Evolutionary conservation across 495 filamentous ascomycete species (phyloP).

Genomic region (Pyronema omphalodes): DNA sequence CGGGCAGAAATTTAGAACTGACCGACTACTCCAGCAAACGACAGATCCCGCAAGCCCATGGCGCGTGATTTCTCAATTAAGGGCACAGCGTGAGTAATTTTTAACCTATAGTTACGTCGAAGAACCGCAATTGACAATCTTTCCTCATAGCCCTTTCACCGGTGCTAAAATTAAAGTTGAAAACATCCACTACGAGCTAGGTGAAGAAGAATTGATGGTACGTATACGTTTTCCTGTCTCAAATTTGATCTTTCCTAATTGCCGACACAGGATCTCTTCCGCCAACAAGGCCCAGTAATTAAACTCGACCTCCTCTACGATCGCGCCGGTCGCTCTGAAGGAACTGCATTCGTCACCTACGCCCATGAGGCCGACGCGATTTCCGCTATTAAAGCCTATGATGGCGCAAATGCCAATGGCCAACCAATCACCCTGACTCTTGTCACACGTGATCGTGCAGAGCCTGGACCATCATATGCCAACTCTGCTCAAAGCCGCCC

Average conservation of each 20-base stretch:
- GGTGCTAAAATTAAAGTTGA: conserved; percentile 60
- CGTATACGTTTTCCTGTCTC: conserved; percentile 6
- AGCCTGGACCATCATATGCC: background rate
- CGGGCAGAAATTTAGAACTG: conserved; percentile 1
- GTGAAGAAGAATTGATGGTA: conserved; percentile 71
- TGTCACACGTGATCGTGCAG: conserved; percentile 21
- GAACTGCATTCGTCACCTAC: conserved; percentile 73
- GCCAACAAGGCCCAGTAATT: conserved; percentile 51
- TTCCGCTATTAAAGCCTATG: conserved; percentile 58
- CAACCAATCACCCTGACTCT: conserved; percentile 73
- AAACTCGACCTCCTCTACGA: conserved; percentile 66
- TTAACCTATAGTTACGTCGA: background rate
- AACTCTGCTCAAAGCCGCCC: background rate
- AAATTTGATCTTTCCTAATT: conserved; percentile 2
- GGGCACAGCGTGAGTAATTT: conserved; percentile 6
- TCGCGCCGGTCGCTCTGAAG: conserved; percentile 75
- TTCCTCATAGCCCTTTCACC: conserved; percentile 12
- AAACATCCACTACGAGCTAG: conserved; percentile 87
- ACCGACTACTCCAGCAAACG: conserved; percentile 44
- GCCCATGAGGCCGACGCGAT: conserved; percentile 46
- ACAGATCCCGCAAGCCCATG: conserved; percentile 34
- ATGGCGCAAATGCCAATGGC: conserved; percentile 79
- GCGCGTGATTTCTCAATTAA: conserved; percentile 26
- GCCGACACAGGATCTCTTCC: conserved; percentile 51
- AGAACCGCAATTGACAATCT: background rate